These are phyloP conservation scores for Eustoma russellianum DNA, from an alignment of 257 asterid species.

Conservation along the genomic window DNA sequence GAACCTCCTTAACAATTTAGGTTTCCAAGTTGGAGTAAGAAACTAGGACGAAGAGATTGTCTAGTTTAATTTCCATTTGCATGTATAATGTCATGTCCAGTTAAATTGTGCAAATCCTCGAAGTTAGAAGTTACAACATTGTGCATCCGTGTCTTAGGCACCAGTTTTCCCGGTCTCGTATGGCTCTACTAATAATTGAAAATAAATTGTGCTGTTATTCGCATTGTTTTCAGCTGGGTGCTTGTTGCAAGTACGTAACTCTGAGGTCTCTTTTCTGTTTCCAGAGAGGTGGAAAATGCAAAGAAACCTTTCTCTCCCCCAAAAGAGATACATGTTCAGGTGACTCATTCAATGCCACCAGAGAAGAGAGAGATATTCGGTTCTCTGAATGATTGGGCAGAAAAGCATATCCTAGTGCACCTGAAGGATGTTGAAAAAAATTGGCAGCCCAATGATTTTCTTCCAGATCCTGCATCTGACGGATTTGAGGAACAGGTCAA, in stretches of 20 bases:
- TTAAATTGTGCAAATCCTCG: no score
- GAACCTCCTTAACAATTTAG: no score
- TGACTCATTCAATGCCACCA: constrained; percentile 58
- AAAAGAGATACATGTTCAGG: constrained; percentile 50
- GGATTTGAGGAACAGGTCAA: constrained; percentile 66
- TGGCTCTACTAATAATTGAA: not conserved
- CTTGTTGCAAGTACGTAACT: constrained; percentile 3
- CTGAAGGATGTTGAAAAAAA: constrained; percentile 57
- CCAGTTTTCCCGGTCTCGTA: no score
- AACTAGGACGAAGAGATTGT: no score
- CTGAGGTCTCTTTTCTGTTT: constrained; percentile 1
- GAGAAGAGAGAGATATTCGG: constrained; percentile 57
- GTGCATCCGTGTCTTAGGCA: no score
- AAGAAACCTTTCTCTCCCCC: constrained; percentile 59
- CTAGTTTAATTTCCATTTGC: no score
- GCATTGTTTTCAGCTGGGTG: not conserved
- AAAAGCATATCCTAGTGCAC: constrained; percentile 43
- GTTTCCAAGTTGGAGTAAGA: no score
- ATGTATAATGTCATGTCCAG: no score
- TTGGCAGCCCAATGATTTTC: constrained; percentile 70
- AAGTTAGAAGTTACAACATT: no score
- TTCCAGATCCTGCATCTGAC: constrained; percentile 64
- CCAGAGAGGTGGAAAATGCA: constrained; percentile 31
- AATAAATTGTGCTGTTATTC: not conserved
- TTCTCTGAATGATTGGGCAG: constrained; percentile 57